These are phyloP conservation scores for Torulaspora pretoriensis DNA, from an alignment of 1,139 yeast genomes.

Conservation along the genomic window DNA sequence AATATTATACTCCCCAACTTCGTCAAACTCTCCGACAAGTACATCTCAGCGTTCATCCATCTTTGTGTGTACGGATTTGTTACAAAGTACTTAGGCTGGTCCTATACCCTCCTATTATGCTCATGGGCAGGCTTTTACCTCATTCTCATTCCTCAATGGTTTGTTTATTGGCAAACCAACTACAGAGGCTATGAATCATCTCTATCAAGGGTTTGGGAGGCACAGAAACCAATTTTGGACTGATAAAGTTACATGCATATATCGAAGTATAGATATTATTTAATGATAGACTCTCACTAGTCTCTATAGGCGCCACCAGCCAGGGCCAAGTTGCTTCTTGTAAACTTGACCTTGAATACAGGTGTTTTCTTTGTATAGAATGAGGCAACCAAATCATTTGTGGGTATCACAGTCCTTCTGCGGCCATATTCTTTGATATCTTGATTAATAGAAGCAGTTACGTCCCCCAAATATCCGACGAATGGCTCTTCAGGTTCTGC, in stretches of 20 bases:
- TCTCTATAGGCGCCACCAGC: conserved; percentile 84
- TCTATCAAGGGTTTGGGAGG: conserved; percentile 32
- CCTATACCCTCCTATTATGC: conserved; percentile 22
- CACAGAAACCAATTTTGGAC: conserved; percentile 31
- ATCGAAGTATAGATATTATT: background rate
- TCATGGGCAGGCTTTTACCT: conserved; percentile 21
- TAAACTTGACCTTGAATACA: conserved; percentile 86
- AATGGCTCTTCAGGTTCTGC: conserved; percentile 73
- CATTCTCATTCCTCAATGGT: conserved; percentile 28
- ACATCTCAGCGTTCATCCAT: conserved; percentile 19
- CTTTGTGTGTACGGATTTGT: conserved; percentile 29
- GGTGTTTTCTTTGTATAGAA: conserved; percentile 93
- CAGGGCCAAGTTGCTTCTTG: conserved; percentile 81
- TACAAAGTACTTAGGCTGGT: conserved; percentile 24
- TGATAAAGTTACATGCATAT: conserved; percentile 11
- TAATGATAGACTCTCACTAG: conserved; percentile 18
- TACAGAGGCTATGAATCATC: conserved; percentile 30
- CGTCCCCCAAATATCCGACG: conserved; percentile 39
- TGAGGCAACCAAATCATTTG: conserved; percentile 88
- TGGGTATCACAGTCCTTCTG: conserved; percentile 69
- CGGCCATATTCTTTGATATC: conserved; percentile 42
- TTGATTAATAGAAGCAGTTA: conserved; percentile 36
- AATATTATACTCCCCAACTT: conserved; percentile 33
- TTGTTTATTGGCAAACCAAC: conserved; percentile 32
- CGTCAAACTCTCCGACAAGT: conserved; percentile 16